Evolutionary conservation across 805 yeast species (phyloP).

Genomic region (Suhomyces faveliae): DNA sequence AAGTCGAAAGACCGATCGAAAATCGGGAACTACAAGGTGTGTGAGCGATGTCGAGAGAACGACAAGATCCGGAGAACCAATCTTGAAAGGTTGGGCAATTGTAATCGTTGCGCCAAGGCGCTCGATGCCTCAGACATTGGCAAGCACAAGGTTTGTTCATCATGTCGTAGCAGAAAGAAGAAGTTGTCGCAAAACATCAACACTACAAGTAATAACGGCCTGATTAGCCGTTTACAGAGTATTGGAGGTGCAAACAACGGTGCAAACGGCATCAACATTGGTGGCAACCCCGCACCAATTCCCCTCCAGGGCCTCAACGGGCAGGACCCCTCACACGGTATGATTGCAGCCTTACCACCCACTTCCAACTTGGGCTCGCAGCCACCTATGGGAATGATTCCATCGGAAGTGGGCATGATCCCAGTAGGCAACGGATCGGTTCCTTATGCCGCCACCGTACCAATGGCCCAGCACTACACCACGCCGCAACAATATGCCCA

Average conservation of each 20-base stretch:
- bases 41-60: constrained; percentile 60
- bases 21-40: constrained; percentile 52
- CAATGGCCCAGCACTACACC: constrained; percentile 6
- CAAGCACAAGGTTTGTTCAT: constrained; percentile 54
- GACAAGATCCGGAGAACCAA: constrained; percentile 57
- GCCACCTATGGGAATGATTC: constrained; percentile 10
- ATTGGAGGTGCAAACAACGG: constrained; percentile 2
- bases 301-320: constrained; percentile 1
- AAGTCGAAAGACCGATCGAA: constrained; percentile 21
- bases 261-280: not conserved
- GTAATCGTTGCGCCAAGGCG: constrained; percentile 59
- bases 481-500: constrained; percentile 8
- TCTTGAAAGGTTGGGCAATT: constrained; percentile 56
- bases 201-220: constrained; percentile 7
- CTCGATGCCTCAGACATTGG: constrained; percentile 46
- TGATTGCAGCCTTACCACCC: constrained; percentile 2
- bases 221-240: constrained; percentile 5
- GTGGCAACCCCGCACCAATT: not conserved
- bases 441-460: constrained; percentile 8
- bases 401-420: constrained; percentile 9
- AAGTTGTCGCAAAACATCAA: constrained; percentile 20
- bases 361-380: not conserved
- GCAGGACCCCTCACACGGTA: constrained; percentile 2
- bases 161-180: constrained; percentile 56
- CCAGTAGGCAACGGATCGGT: constrained; percentile 3